Percentiles rank a stretch among this genome's conserved stretches.
Conservation (phyloP, 768 basidiomycete species). For the Hebeloma cylindrosporum region DNA sequence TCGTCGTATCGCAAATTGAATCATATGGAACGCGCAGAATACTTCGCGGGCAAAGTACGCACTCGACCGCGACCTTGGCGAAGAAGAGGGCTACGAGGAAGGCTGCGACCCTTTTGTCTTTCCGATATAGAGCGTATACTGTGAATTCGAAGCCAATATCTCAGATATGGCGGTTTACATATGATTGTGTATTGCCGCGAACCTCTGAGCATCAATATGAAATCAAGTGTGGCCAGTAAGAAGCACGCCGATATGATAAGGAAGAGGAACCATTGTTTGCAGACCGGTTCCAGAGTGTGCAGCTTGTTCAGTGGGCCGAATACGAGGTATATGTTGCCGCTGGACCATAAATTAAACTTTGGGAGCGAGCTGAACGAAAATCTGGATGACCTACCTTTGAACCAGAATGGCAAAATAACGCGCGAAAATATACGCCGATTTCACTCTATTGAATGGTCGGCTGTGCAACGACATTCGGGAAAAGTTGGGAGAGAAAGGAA, state of each 20-base stretch:
- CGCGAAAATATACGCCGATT: neutral
- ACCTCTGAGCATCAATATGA: constrained; percentile 15
- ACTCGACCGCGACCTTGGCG: constrained; percentile 1
- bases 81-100: constrained; percentile 4
- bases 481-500: neutral
- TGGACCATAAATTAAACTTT: neutral
- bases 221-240: constrained; percentile 11
- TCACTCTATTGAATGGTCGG: neutral
- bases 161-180: neutral
- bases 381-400: neutral
- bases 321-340: constrained; percentile 12
- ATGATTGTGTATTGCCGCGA: neutral
- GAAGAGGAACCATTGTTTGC: constrained; percentile 10
- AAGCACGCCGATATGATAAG: constrained; percentile 3
- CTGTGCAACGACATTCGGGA: neutral
- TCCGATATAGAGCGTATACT: constrained; percentile 15
- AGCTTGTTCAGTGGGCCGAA: constrained; percentile 11
- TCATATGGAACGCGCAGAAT: too few species aligned
- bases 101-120: constrained; percentile 1
- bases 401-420: neutral
- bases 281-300: neutral
- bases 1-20: too few species aligned
- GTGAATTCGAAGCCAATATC: neutral
- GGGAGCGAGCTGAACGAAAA: too few species aligned
- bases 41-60: too few species aligned